Base-by-base conservation (phyloP, 305 asterid genomes). In the Salvia sclarea region DNA sequence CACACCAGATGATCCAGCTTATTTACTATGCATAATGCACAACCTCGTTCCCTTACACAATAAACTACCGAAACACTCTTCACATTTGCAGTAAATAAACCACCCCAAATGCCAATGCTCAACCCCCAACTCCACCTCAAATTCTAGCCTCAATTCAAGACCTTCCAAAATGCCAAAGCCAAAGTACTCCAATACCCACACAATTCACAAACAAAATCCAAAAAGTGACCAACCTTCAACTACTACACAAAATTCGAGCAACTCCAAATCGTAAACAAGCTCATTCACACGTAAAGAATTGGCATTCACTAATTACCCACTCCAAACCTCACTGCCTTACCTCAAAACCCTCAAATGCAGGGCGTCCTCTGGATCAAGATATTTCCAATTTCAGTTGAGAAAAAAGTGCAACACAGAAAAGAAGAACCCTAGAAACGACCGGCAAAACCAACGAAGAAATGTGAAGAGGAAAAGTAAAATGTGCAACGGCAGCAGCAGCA, bases 401-500 rank as follows among this genome's bases (percentile, higher is more conserved):
- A 40, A 38, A 49, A 57, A 58, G 48, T 58, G 64, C 76, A 63
- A n/a, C 45, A 41, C 11, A 28, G 37, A 58, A 55, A 55, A 5
- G 3, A 8, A 55, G 20, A 58, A 64, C 75, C 75, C 62, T 30
- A 41, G 50, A 49, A 38, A 43, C 56, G 28, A 35, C 65, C 70
- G 47, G 58, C 53, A 40, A 40, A 66, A 22, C 72, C 70, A 45
- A 55, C 41, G 73, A 75, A 69, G 62, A 62, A 82, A 75, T 83
- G 88, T 75, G 84, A 72, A 78, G 74, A 59, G 82, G 77, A 84
- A 81, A 83, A 83, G 84, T 76, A 85, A 81, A 85, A 82, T 80
- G 81, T 72, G 85, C 78, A 78, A 73, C 73, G 78, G 77, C 72
- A 78, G 66, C 77, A 67, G 48, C 83, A 65, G 48, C 78, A 56